Percentiles rank a stretch among this genome's conserved stretches.
These are phyloP conservation scores for Gossypium gossypioides DNA, from an alignment of 441 rosid species.

Conservation along the genomic window DNA sequence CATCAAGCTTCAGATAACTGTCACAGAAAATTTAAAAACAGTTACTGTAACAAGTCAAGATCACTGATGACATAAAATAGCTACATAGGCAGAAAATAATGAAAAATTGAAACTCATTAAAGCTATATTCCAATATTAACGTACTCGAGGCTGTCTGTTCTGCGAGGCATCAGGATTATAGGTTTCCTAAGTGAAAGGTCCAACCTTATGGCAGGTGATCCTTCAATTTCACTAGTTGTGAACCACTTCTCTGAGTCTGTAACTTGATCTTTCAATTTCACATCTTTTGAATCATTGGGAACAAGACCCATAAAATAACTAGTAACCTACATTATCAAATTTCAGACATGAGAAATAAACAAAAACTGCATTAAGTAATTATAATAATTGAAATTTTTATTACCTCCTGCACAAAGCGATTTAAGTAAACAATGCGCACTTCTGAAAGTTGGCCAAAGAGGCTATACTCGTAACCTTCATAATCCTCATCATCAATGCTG, in stretches of 20 bases:
- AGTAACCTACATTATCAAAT: slow-evolving; percentile 46
- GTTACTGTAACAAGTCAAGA: slow-evolving; percentile 2
- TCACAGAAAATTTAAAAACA: slow-evolving; percentile 16
- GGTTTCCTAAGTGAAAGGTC: slow-evolving; percentile 86
- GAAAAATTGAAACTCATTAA: slow-evolving; percentile 1
- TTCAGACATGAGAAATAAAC: slow-evolving; percentile 24
- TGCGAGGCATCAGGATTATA: slow-evolving; percentile 90
- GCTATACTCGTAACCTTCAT: slow-evolving; percentile 82
- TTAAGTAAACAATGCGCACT: slow-evolving; percentile 87
- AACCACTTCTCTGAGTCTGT: slow-evolving; percentile 89
- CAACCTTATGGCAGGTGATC: slow-evolving; percentile 89
- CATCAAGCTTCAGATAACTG: slow-evolving; percentile 96
- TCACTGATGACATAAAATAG: slow-evolving; percentile 6
- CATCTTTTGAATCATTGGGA: slow-evolving; percentile 60
- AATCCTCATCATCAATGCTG: slow-evolving; percentile 72
- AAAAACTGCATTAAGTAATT: slow-evolving; percentile 11
- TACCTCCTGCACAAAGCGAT: slow-evolving; percentile 98
- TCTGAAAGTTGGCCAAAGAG: slow-evolving; percentile 90
- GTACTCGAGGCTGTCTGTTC: slow-evolving; percentile 80
- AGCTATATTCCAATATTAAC: slow-evolving; percentile 27
- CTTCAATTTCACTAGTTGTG: slow-evolving; percentile 83
- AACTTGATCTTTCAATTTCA: slow-evolving; percentile 72
- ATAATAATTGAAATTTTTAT: slow-evolving; percentile 13
- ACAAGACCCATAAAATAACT: slow-evolving; percentile 88
- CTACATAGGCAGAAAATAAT: not conserved